These are phyloP conservation scores for Barnettozyma populi DNA, from an alignment of 805 yeast species.

Conservation along the genomic window DNA sequence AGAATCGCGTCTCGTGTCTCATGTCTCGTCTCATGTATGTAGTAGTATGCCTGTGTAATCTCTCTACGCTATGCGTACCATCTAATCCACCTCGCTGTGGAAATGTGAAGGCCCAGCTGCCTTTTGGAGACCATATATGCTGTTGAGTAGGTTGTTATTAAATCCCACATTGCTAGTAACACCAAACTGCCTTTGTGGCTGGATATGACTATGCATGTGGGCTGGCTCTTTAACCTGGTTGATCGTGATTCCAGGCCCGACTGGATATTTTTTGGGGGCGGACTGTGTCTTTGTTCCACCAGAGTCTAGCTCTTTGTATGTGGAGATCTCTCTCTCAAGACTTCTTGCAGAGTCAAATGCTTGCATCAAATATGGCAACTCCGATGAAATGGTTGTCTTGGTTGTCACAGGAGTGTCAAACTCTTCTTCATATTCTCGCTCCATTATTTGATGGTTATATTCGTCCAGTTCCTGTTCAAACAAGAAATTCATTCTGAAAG, in stretches of 20 bases:
- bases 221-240: conserved; percentile 9
- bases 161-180: conserved; percentile 19
- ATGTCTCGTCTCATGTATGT: background rate
- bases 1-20: too few relatives aligned
- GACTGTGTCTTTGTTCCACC: background rate
- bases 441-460: conserved; percentile 10
- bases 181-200: conserved; percentile 15
- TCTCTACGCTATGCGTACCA: background rate
- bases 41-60: background rate
- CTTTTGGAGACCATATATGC: conserved; percentile 32
- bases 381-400: conserved; percentile 53
- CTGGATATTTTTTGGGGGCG: background rate
- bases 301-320: background rate
- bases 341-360: conserved; percentile 62
- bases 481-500: conserved; percentile 36
- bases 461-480: conserved; percentile 27
- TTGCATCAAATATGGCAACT: conserved; percentile 58
- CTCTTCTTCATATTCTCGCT: conserved; percentile 5
- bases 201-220: conserved; percentile 7
- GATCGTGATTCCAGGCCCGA: conserved; percentile 1
- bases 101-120: conserved; percentile 7
- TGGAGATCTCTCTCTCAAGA: conserved; percentile 44
- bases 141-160: conserved; percentile 18
- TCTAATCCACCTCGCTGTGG: conserved; percentile 17
- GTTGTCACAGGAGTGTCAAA: conserved; percentile 28